Evolutionary conservation across 2,329 filamentous ascomycete species (phyloP).

Genomic region (Biscogniauxia marginata): DNA sequence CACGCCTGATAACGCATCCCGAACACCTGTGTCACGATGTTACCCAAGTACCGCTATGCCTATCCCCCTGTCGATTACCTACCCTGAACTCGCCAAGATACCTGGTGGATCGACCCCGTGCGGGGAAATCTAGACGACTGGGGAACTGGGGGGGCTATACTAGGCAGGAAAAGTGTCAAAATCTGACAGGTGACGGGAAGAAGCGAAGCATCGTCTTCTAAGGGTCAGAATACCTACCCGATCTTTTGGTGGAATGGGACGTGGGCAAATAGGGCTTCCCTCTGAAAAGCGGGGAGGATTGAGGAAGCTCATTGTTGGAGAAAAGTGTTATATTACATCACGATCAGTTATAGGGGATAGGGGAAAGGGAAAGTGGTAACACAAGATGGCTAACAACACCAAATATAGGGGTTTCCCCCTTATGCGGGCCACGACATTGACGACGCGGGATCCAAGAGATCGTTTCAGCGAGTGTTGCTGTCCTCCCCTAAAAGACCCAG

Average conservation of each 20-base stretch:
- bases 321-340: not conserved
- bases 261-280: not conserved
- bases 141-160: conserved; percentile 4
- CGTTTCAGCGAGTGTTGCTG: not conserved
- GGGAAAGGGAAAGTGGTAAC: too few species aligned
- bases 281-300: not conserved
- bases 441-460: not conserved
- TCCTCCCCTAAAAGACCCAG: not conserved
- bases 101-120: conserved; percentile 17
- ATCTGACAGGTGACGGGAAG: not conserved
- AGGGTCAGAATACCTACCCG: not conserved
- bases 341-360: not conserved
- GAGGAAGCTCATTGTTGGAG: not conserved
- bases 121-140: conserved; percentile 17
- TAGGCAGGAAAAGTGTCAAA: conserved; percentile 11
- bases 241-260: too few species aligned
- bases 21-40: conserved; percentile 23
- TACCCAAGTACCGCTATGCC: conserved; percentile 16
- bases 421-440: not conserved
- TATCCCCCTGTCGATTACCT: not conserved
- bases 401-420: not conserved
- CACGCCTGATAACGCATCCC: conserved; percentile 27
- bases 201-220: not conserved
- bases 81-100: not conserved
- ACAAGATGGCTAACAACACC: not conserved